Evolutionary conservation across 2,329 filamentous ascomycete genomes (phyloP), one percentile per base, ranked within the genome.

Genomic region (Talaromyces sp.): DNA sequence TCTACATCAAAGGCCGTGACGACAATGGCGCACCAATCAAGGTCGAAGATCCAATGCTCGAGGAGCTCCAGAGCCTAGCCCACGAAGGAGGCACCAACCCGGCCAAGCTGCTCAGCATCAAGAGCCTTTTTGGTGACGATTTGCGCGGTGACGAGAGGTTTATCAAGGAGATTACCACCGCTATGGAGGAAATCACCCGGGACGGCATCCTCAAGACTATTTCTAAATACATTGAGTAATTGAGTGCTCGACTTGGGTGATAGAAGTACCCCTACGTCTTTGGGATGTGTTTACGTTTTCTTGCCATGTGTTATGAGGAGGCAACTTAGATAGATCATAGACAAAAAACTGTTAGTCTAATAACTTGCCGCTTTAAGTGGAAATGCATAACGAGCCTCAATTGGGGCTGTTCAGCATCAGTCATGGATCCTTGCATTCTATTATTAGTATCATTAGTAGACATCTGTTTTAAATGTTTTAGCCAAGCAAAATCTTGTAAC

Each of bases 41-140:
- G 1, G 66, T 75, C n/a, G 79, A 81, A 36, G 81, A 84, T 66
- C 80, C 81, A 3, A 78, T 82, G 79, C 73, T 71, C 19, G 78
- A 80, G 54, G 72, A 80, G 65, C 76, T 84, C 4, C 76, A 81
- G 70, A 72, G 75, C 54, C 74, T 77, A 67, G 81, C 81, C 30
- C 71, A 70, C 62, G 73, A 71, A 0, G 81, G 80, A 5, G 80
- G 78, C 42, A 73, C 69, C 42, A 71, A 77, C 63, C 81, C 81
- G 0, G 47, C 62, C 11, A 67, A 72, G 39, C 68, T 84, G n/a
- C 76, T 84, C 2, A 75, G 73, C 71, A 72, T 82, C 66, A 77
- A 74, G 66, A 77, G 65, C 60, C 72, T 84, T 1, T 84, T 84
- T 57, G 81, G 81, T 69, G 80, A 83, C 58, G 80, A 84, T 57